Conservation (phyloP, 352 stramenopile species). For the Phytopythium litorale region DNA sequence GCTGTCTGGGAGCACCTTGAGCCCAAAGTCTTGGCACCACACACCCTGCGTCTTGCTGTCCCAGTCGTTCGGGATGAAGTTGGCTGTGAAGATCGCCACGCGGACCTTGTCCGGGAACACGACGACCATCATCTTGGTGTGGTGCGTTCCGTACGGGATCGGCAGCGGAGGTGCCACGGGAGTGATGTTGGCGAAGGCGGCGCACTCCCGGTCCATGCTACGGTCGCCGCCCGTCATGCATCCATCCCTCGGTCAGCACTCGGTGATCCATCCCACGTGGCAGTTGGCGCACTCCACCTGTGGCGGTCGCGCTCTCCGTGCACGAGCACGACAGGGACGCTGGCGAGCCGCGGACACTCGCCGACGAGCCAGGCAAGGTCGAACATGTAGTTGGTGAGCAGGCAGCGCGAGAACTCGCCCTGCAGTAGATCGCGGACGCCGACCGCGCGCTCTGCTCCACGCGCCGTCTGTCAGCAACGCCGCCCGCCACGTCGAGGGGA, state of each 20-base stretch:
- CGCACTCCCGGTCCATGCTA: slow-evolving; percentile 58
- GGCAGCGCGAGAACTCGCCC: slow-evolving; percentile 51
- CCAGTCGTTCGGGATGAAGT: slow-evolving; percentile 80
- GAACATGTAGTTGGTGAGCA: slow-evolving; percentile 86
- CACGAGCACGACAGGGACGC: slow-evolving; percentile 71
- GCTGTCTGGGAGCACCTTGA: slow-evolving; percentile 42
- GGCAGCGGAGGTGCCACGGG: slow-evolving; percentile 61
- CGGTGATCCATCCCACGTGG: background rate
- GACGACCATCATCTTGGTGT: slow-evolving; percentile 85
- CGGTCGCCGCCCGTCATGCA: background rate
- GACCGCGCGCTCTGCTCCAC: slow-evolving; percentile 30
- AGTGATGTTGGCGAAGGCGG: slow-evolving; percentile 54
- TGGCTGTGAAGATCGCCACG: slow-evolving; percentile 83
- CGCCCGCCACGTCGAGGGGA: background rate
- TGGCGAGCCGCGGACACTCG: slow-evolving; percentile 47
- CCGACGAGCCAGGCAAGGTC: slow-evolving; percentile 72
- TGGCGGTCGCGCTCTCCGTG: slow-evolving; percentile 64
- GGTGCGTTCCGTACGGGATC: slow-evolving; percentile 83
- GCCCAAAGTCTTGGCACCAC: slow-evolving; percentile 79
- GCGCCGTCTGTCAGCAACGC: background rate
- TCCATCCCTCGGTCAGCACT: background rate
- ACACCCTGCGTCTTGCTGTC: slow-evolving; percentile 82
- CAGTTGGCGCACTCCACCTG: slow-evolving; percentile 11
- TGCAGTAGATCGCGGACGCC: slow-evolving; percentile 43
- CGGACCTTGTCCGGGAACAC: slow-evolving; percentile 61